Evolutionary conservation across 495 filamentous ascomycete genomes (phyloP).

Genomic region (Aspergillus saccharolyticus): DNA sequence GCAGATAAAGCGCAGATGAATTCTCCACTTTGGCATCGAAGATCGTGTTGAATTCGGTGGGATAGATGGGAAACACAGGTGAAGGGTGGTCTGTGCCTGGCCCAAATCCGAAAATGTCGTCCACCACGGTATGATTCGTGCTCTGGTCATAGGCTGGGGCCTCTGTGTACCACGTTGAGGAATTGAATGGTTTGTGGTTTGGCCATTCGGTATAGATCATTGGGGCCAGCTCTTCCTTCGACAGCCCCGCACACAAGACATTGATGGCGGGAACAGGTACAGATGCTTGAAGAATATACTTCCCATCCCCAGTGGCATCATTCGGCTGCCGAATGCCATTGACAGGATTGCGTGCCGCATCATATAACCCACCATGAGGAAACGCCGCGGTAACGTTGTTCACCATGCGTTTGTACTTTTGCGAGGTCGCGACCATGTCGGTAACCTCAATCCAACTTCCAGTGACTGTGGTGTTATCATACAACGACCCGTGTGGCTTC

Average conservation of each 20-base stretch:
- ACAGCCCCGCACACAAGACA: slow-evolving; percentile 64
- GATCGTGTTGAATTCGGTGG: slow-evolving; percentile 59
- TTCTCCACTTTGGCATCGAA: slow-evolving; percentile 45
- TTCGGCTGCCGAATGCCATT: slow-evolving; percentile 65
- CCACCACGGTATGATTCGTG: slow-evolving; percentile 58
- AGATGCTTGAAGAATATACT: slow-evolving; percentile 59
- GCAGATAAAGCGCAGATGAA: slow-evolving; percentile 52
- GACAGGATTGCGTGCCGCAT: slow-evolving; percentile 49
- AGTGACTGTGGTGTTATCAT: slow-evolving; percentile 60
- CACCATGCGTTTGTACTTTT: slow-evolving; percentile 45
- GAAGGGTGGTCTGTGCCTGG: slow-evolving; percentile 42
- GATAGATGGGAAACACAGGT: slow-evolving; percentile 61
- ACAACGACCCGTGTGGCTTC: slow-evolving; percentile 48
- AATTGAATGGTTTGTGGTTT: slow-evolving; percentile 33
- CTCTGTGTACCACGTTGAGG: slow-evolving; percentile 23
- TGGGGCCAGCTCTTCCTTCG: slow-evolving; percentile 50
- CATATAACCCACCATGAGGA: slow-evolving; percentile 63
- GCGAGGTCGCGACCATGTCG: slow-evolving; percentile 44
- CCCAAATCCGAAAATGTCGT: slow-evolving; percentile 65
- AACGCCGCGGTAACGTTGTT: slow-evolving; percentile 72
- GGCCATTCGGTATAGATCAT: slow-evolving; percentile 59
- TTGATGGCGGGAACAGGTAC: slow-evolving; percentile 62
- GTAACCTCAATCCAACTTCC: slow-evolving; percentile 55
- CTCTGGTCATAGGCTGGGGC: slow-evolving; percentile 18
- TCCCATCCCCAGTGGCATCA: slow-evolving; percentile 58